Evolutionary conservation across 2,329 filamentous ascomycete genomes (phyloP), one percentile per base, ranked within the genome.

Genomic region (Helicocarpus griseus): DNA sequence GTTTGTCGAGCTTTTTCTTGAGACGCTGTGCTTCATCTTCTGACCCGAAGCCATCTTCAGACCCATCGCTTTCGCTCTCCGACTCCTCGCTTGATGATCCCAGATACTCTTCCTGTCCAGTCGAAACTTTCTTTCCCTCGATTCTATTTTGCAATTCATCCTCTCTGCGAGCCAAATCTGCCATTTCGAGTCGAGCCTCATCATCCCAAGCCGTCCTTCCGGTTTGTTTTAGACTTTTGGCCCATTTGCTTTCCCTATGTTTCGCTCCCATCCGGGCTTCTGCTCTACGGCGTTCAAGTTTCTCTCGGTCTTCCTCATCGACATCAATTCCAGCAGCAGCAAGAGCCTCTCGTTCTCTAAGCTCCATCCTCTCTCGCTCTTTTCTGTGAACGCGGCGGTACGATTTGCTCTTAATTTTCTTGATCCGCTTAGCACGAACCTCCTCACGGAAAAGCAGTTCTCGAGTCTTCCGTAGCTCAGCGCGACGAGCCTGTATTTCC

Each of bases 401-500:
- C 0, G 89, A 81, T 69, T 96, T 98, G 66, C 87, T 94, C 77
- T 98, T 98, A 73, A 98, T 98, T 75, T 97, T 97, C 73, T 96
- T 95, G 71, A 98, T 89, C 22, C 93, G 85, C 71, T 90, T 94
- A 6, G 89, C 81, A 52, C 89, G 85, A 40, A 89, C 84, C 63
- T 94, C 86, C 69, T 97, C 91, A 9, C 90, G 80, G 61, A 94
- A 95, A 57, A 91, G 78, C 6, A 95, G 72, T 61, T 97, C 91
- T 58, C 93, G 79, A 56, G 87, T 83, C 66, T 83, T 83, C 11
- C 93, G 83, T 52, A 91, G 78, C 63, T 90, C 82, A 45, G 84
- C 82, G 51, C 84, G 78, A 22, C 87, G 77, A 45, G 84, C 85
- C 65, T 84, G 80, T 24, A 88, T 80, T 60, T 89, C 86, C 63